Evolutionary conservation across 495 filamentous ascomycete species (phyloP).

Genomic region (Clavariopsis aquatica): DNA sequence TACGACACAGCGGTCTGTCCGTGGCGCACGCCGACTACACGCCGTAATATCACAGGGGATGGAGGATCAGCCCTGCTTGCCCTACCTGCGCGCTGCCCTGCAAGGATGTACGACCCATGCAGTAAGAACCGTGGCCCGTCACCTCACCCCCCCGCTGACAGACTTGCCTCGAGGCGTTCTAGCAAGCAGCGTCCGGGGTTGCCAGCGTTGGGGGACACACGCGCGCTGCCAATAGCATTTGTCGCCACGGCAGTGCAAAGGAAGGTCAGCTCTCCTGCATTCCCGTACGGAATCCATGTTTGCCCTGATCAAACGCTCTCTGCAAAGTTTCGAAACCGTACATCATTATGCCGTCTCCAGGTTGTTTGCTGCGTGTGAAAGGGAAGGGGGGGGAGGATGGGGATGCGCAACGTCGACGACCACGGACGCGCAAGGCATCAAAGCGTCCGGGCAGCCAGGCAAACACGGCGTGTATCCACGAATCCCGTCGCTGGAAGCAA

Average conservation of each 20-base stretch:
- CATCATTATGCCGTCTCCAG: background rate
- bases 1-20: background rate
- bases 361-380: background rate
- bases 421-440: background rate
- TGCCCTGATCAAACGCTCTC: constrained; percentile 11
- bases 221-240: background rate
- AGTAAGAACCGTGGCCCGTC: background rate
- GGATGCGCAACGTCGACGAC: background rate
- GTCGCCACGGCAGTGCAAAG: background rate
- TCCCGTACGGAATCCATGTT: background rate
- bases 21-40: constrained; percentile 8
- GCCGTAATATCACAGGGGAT: constrained; percentile 1
- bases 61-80: too few species aligned
- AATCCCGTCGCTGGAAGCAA: background rate
- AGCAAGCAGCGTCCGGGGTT: constrained; percentile 6
- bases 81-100: too few species aligned
- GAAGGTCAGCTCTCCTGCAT: too few species aligned
- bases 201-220: background rate
- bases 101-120: background rate
- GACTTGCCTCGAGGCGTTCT: constrained; percentile 1
- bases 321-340: constrained; percentile 12
- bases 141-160: constrained; percentile 1
- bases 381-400: background rate
- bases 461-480: background rate
- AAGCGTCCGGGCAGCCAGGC: constrained; percentile 13